phyloP scores from a whole-genome alignment of 2,329 filamentous ascomycete species.

The Canariomyces notabilis region DNA sequence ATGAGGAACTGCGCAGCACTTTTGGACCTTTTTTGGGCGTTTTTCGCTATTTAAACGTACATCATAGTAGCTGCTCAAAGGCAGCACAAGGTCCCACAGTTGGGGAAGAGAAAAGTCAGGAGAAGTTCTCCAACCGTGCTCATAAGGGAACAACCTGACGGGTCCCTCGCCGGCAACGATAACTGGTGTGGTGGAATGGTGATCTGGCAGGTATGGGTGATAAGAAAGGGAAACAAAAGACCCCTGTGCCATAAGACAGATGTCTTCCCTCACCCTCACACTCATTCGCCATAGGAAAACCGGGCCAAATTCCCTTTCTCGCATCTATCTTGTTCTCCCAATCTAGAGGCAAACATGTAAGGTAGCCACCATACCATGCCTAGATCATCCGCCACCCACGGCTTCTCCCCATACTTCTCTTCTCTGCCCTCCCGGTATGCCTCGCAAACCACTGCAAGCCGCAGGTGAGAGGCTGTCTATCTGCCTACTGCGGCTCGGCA shows the following conservation, averaged over 20 bases:
- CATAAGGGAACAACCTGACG: neutral
- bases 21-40: constrained; percentile 4
- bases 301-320: neutral
- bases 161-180: neutral
- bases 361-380: neutral
- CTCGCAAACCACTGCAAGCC: constrained; percentile 18
- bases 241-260: too few species aligned
- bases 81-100: constrained; percentile 1
- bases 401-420: neutral
- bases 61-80: neutral
- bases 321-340: neutral
- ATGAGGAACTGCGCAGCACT: neutral
- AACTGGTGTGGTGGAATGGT: neutral
- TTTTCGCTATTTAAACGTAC: constrained; percentile 1
- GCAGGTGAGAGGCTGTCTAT: constrained; percentile 6
- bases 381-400: neutral
- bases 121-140: neutral
- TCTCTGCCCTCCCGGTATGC: constrained; percentile 4
- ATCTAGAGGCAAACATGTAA: neutral
- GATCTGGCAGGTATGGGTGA: neutral
- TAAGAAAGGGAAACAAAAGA: neutral
- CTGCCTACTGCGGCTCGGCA: constrained; percentile 11
- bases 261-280: too few species aligned
- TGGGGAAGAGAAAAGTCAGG: neutral
- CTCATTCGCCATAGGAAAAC: neutral